Conservation (phyloP, 2,329 filamentous ascomycete species). For the Neonectria faginata region DNA sequence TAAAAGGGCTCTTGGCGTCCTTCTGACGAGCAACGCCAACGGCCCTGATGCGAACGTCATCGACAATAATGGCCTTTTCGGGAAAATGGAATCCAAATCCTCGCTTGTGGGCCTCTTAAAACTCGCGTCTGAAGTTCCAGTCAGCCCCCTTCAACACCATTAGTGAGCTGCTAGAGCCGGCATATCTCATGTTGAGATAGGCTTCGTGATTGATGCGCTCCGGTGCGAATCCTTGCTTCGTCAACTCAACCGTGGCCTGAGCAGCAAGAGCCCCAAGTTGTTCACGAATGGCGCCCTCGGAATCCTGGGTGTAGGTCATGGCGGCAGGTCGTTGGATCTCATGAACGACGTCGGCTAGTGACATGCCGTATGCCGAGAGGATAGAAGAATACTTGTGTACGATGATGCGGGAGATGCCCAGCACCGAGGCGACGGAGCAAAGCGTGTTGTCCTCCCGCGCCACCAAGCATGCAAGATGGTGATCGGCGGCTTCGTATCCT, state of each 20-base stretch:
- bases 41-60: conserved; percentile 54
- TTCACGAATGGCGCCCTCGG: conserved; percentile 30
- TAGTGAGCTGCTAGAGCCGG: conserved; percentile 56
- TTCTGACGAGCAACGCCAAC: neutral
- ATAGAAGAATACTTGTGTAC: conserved; percentile 60
- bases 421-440: conserved; percentile 56
- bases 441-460: conserved; percentile 58
- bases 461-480: conserved; percentile 49
- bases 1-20: conserved; percentile 28
- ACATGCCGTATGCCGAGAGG: conserved; percentile 60
- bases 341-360: conserved; percentile 58
- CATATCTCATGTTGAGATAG: conserved; percentile 59
- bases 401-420: conserved; percentile 57
- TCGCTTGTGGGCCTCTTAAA: conserved; percentile 48
- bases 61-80: conserved; percentile 55
- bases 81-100: conserved; percentile 56
- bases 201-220: conserved; percentile 57
- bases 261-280: conserved; percentile 42
- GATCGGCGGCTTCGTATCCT: conserved; percentile 42
- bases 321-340: conserved; percentile 55
- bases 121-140: conserved; percentile 2
- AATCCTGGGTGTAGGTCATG: conserved; percentile 42
- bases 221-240: conserved; percentile 52
- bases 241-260: conserved; percentile 39
- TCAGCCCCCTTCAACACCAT: conserved; percentile 53